A percentile compares a stretch with the other conserved stretches of the same genome.
phyloP scores from a whole-genome alignment of 169 alveolate genomes.

The Pseudocohnilembus persalinus region DNA sequence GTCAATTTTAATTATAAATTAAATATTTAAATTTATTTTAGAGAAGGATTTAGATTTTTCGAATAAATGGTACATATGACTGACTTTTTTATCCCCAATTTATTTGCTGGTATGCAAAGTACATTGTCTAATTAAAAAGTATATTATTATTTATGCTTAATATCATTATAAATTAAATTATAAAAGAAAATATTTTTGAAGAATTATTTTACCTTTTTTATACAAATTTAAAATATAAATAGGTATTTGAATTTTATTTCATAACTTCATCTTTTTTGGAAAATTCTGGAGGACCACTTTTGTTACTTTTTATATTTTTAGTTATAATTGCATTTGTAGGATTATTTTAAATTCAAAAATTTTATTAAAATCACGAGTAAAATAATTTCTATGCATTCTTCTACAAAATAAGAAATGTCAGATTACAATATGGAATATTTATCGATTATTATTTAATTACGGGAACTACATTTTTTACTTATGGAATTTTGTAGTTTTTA shows the following conservation, averaged over 20 bases:
- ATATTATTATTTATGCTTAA: not conserved
- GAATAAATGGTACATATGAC: not conserved
- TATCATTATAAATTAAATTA: too few relatives aligned
- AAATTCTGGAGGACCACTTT: not conserved
- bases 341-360: too few relatives aligned
- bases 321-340: not conserved
- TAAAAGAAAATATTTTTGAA: too few relatives aligned
- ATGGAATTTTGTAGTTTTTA: too few relatives aligned
- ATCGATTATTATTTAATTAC: not conserved
- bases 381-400: too few relatives aligned
- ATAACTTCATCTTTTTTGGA: not conserved
- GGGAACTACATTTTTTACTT: too few relatives aligned
- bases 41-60: not conserved
- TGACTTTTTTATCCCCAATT: not conserved
- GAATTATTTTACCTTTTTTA: too few relatives aligned
- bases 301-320: too few relatives aligned
- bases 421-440: not conserved
- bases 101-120: not conserved
- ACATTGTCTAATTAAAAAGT: not conserved
- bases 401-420: not conserved
- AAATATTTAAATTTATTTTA: too few relatives aligned
- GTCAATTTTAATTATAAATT: too few relatives aligned
- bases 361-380: not conserved
- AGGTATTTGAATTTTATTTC: not conserved
- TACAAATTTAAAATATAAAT: too few relatives aligned